Base-by-base conservation (phyloP, 805 yeast species). In the Candida insectorum region DNA sequence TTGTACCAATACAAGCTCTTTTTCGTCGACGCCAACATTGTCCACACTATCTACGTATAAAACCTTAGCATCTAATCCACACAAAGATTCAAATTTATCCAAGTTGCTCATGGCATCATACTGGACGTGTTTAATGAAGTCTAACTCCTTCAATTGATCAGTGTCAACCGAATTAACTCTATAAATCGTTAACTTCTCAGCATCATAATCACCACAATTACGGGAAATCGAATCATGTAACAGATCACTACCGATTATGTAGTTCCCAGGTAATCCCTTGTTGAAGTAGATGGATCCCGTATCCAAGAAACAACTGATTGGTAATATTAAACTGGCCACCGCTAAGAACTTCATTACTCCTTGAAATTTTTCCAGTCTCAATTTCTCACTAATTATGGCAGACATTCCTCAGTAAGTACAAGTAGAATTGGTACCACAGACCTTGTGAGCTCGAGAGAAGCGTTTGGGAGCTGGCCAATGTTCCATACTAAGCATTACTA, bases 371-470 rank as follows among this genome's bases (percentile, higher is more conserved):
- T 6, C 14, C 10, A 18, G 21, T 21, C 12, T n/a, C n/a, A n/a
- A n/a, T n/a, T n/a, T n/a, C n/a, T n/a, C n/a, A n/a, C n/a, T n/a
- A n/a, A n/a, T n/a, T n/a, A n/a, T 38, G 37, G 45, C 60, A 13
- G 73, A 67, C 43, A 62, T 69, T 37, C 73, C 74, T 36, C 61
- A 58, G 62, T 59, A 58, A 19, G 65, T 58, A 29, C 27, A n/a
- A n/a, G n/a, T n/a, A n/a, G n/a, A n/a, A n/a, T n/a, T n/a, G n/a
- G n/a, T n/a, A 26, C 7, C 15, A 26, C 13, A 13, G 7, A 15
- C n/a, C 7, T 16, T 26, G 12, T 8, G 7, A 24, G 13, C 12
- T 6, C 10, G n/a, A n/a, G n/a, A n/a, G n/a, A n/a, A n/a, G n/a
- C n/a, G n/a, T n/a, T n/a, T 20, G 11, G 11, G 11, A 20, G 23